Percentiles rank a stretch among this genome's conserved stretches.
phyloP scores from a whole-genome alignment of 2,329 filamentous ascomycete species.

The Annulohypoxylon truncatum region DNA sequence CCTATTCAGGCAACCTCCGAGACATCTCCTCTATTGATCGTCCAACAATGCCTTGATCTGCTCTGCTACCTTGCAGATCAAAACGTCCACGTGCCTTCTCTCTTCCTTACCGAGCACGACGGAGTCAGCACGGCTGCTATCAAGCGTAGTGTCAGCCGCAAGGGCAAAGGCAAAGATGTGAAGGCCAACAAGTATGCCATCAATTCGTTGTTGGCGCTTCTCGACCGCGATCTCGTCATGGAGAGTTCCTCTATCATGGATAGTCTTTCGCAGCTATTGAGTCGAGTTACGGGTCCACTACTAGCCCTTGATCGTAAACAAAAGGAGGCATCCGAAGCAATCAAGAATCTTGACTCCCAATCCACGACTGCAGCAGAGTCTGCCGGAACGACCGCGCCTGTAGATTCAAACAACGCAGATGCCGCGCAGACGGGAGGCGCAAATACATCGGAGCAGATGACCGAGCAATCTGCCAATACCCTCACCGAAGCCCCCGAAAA shows the following conservation, averaged over 20 bases:
- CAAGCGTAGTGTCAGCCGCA: slow-evolving; percentile 81
- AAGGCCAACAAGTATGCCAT: slow-evolving; percentile 90
- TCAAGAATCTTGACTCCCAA: slow-evolving; percentile 52
- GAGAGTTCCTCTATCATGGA: slow-evolving; percentile 99
- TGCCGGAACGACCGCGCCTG: slow-evolving; percentile 20
- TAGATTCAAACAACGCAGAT: slow-evolving; percentile 38
- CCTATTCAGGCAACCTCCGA: slow-evolving; percentile 76
- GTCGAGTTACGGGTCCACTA: slow-evolving; percentile 87
- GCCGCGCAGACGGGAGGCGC: slow-evolving; percentile 21
- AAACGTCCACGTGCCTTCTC: slow-evolving; percentile 86
- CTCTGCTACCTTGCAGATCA: slow-evolving; percentile 85
- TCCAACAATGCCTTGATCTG: slow-evolving; percentile 92
- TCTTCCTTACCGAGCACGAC: slow-evolving; percentile 96
- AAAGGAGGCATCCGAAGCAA: slow-evolving; percentile 56
- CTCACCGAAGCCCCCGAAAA: slow-evolving; percentile 43
- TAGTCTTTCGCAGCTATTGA: slow-evolving; percentile 85
- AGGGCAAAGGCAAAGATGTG: slow-evolving; percentile 87
- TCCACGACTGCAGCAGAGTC: slow-evolving; percentile 42
- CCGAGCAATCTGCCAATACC: slow-evolving; percentile 31
- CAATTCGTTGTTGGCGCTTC: slow-evolving; percentile 86
- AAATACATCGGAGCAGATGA: slow-evolving; percentile 42
- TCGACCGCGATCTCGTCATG: slow-evolving; percentile 95
- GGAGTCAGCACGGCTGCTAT: slow-evolving; percentile 75
- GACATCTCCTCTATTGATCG: slow-evolving; percentile 91
- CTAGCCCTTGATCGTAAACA: slow-evolving; percentile 79